Evolutionary conservation across 768 basidiomycete species (phyloP), one percentile per base, ranked within the genome.

Genomic region (Asterophora parasitica): DNA sequence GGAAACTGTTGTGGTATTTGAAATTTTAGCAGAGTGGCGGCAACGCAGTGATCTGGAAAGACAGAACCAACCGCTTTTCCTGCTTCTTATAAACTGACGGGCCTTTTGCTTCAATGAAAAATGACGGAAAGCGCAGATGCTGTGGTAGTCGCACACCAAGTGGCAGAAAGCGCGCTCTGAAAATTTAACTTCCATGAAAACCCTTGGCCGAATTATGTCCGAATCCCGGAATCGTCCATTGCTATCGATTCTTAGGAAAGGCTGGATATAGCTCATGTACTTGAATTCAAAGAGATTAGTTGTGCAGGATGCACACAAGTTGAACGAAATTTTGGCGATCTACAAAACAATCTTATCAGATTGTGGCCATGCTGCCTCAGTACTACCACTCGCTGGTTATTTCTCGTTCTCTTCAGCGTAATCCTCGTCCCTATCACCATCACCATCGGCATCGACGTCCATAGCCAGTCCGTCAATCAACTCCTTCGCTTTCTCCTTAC

Each of bases 111-210:
- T 26, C 43, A 26, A 33, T 27, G 33, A 9, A 17, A 1, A 38
- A 28, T n/a, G 34, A 34, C 11, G 35, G 20, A 39, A 27, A 20
- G 16, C 40, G 28, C 42, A 42, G 16, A 42, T 28, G 48, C 42
- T 54, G 50, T 51, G 31, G 16, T 17, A 3, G 23, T 3, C 39
- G 35, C 36, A 51, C 53, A 37, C 33, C 49, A 55, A 55, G 47
- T 55, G 19, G 53, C 53, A 28, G 9, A 45, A 55, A 55, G 48
- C 42, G 19, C 44, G 44, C 53, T 48, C 33, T 35, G 43, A 27
- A 34, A 35, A 23, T 36, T 46, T 27, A 38, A 46, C 44, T 37
- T 46, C 28, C 35, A 42, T 31, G 30, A 17, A 42, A 23, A 42
- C 32, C 7, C 13, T 19, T 12, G 20, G n/a, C 39, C 39, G 26